Evolutionary conservation across 2,329 filamentous ascomycete species (phyloP).

Genomic region (Conoideocrella luteorostrata): DNA sequence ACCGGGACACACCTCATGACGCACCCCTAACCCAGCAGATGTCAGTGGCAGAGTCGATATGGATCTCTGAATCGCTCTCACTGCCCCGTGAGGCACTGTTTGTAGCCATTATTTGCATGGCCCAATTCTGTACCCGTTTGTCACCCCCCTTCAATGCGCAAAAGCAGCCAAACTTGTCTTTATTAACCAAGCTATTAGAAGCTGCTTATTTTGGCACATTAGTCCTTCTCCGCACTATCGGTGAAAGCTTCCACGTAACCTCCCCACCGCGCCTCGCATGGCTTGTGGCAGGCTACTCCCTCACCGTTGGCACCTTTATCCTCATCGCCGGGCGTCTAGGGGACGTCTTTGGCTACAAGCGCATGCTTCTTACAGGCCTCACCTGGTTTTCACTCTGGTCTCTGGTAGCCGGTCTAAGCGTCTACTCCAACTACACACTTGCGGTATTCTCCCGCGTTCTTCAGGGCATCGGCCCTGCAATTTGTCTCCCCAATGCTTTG

Average conservation of each 20-base stretch:
- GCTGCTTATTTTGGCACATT: conserved; percentile 29
- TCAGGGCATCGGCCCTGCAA: conserved; percentile 56
- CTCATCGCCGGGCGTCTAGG: conserved; percentile 51
- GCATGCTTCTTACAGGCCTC: conserved; percentile 46
- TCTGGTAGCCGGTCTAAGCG: conserved; percentile 36
- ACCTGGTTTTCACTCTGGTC: conserved; percentile 50
- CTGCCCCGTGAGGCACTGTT: conserved; percentile 28
- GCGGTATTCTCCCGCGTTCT: conserved; percentile 48
- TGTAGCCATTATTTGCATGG: conserved; percentile 36
- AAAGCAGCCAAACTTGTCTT: too few species aligned
- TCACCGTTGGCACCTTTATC: conserved; percentile 52
- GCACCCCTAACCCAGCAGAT: not conserved
- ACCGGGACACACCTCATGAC: not conserved
- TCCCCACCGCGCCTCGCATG: conserved; percentile 43
- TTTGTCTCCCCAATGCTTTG: conserved; percentile 57
- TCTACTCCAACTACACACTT: conserved; percentile 33
- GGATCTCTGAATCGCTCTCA: conserved; percentile 18
- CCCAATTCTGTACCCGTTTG: conserved; percentile 34
- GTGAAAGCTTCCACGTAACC: conserved; percentile 36
- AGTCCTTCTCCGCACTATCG: conserved; percentile 42
- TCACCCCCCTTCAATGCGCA: not conserved
- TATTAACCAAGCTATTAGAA: too few species aligned
- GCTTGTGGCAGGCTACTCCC: conserved; percentile 50
- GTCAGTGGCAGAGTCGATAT: conserved; percentile 10
- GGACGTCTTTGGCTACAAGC: conserved; percentile 51